phyloP scores from a whole-genome alignment of 805 yeast species.

The Metschnikowia continentalis region DNA sequence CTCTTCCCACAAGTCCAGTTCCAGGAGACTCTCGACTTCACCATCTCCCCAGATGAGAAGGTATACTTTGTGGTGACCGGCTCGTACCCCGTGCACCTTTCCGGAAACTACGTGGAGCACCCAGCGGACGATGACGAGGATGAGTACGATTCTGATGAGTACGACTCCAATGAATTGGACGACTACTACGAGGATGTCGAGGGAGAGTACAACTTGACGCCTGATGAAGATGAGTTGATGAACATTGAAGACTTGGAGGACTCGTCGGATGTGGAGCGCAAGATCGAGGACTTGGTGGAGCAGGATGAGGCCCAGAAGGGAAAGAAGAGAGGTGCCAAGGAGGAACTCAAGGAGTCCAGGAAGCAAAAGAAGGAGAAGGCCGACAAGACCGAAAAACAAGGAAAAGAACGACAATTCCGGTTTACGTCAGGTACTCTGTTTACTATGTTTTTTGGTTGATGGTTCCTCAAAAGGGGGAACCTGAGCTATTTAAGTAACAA shows the following conservation, averaged over 20 bases:
- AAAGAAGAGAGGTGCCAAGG: slow-evolving; percentile 37
- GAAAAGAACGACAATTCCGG: slow-evolving; percentile 54
- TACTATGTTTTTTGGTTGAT: too few species aligned
- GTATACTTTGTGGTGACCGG: slow-evolving; percentile 94
- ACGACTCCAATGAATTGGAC: slow-evolving; percentile 12
- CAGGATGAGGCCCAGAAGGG: slow-evolving; percentile 36
- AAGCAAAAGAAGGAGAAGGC: slow-evolving; percentile 21
- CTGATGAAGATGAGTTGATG: slow-evolving; percentile 69
- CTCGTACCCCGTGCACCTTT: slow-evolving; percentile 84
- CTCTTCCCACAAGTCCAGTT: slow-evolving; percentile 77
- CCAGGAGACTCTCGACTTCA: slow-evolving; percentile 89
- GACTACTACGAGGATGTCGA: slow-evolving; percentile 51
- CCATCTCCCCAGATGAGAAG: slow-evolving; percentile 90
- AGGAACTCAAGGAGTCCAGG: slow-evolving; percentile 17
- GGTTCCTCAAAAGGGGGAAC: too few species aligned
- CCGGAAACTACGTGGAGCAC: slow-evolving; percentile 95
- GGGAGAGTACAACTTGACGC: slow-evolving; percentile 61
- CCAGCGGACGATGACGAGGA: slow-evolving; percentile 80
- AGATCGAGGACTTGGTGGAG: slow-evolving; percentile 70
- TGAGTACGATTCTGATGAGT: slow-evolving; percentile 29
- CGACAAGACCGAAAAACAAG: slow-evolving; percentile 16
- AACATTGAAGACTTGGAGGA: slow-evolving; percentile 63
- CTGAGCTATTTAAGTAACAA: too few species aligned
- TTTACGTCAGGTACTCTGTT: too few species aligned
- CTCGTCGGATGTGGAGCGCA: slow-evolving; percentile 65